These are phyloP conservation scores for Colletotrichum camelliae DNA, from an alignment of 2,329 filamentous ascomycete species.

Conservation along the genomic window DNA sequence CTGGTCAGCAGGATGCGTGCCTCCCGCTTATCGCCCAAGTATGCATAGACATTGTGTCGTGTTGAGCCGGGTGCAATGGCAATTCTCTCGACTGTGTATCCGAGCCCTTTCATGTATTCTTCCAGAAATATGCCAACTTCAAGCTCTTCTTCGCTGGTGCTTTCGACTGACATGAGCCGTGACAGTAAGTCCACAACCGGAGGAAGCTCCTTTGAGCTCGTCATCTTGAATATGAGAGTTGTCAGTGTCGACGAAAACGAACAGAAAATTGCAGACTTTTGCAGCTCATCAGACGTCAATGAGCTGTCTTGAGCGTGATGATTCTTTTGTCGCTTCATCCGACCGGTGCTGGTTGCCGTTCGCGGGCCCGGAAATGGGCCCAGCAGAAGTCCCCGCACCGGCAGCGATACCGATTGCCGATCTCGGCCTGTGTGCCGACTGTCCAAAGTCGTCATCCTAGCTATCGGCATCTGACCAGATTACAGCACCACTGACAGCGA, in stretches of 20 bases:
- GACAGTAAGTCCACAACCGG: not conserved
- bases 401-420: not conserved
- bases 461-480: not conserved
- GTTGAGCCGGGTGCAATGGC: not conserved
- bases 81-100: not conserved
- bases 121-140: not conserved
- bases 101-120: rapidly evolving
- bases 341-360: not conserved
- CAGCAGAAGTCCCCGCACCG: not conserved
- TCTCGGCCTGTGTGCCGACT: not conserved
- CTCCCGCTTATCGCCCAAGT: not conserved
- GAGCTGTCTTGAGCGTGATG: not conserved
- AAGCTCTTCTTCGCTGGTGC: not conserved
- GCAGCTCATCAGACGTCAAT: not conserved
- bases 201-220: not conserved
- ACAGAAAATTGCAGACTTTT: rapidly evolving
- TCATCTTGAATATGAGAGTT: not conserved
- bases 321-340: not conserved
- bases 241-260: rapidly evolving
- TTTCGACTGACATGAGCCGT: not conserved
- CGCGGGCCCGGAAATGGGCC: not conserved
- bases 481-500: rapidly evolving
- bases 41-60: not conserved
- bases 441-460: not conserved
- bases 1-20: not conserved